Evolutionary conservation across 257 asterid genomes (phyloP).

Genomic region (Forsythia viridissima): DNA sequence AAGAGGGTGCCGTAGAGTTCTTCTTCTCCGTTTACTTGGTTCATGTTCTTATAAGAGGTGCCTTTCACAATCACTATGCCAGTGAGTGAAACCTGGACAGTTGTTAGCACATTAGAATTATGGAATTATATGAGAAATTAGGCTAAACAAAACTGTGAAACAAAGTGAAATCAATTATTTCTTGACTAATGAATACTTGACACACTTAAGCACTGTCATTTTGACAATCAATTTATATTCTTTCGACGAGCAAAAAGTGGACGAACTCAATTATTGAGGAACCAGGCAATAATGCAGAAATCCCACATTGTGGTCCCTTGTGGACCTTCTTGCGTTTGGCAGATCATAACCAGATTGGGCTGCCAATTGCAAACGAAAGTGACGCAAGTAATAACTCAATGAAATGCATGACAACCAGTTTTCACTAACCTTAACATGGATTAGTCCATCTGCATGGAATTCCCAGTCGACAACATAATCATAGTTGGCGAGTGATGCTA

Average conservation of each 20-base stretch:
- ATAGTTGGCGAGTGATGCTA: conserved; percentile 69
- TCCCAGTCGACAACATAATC: conserved; percentile 84
- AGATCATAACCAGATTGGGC: too few relatives aligned
- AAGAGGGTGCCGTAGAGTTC: conserved; percentile 72
- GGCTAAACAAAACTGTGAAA: not conserved
- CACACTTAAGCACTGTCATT: too few relatives aligned
- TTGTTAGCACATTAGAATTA: not conserved
- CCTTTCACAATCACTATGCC: conserved; percentile 96
- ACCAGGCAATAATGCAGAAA: not conserved
- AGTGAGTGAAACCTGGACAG: conserved; percentile 70
- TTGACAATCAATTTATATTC: not conserved
- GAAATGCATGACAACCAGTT: not conserved
- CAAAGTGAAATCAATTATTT: too few relatives aligned
- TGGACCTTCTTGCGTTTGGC: too few relatives aligned
- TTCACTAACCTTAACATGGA: conserved; percentile 56
- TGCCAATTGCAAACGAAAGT: not conserved
- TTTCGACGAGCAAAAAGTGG: not conserved
- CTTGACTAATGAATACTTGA: too few relatives aligned
- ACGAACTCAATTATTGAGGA: not conserved
- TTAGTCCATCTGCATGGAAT: conserved; percentile 78
- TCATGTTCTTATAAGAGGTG: conserved; percentile 64
- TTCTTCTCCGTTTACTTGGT: conserved; percentile 69
- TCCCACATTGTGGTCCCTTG: not conserved
- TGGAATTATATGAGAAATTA: not conserved
- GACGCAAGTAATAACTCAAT: not conserved